A percentile compares a stretch with the other conserved stretches of the same genome.
phyloP scores from a whole-genome alignment of 805 yeast genomes.

The Diddensiella santjacobensis region DNA sequence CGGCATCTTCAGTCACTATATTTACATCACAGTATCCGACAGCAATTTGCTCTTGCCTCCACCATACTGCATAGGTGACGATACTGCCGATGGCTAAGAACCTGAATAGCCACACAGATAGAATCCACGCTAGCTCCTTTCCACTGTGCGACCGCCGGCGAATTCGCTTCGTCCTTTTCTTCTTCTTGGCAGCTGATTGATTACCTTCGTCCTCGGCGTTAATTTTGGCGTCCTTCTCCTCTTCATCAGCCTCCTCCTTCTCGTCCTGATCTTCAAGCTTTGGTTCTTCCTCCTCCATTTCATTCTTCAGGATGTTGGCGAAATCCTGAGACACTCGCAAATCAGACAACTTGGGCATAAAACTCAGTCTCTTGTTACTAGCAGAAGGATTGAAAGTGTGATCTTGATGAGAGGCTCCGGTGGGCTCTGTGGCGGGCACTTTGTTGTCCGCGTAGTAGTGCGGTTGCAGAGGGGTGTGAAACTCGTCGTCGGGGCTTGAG shows the following conservation, averaged over 20 bases:
- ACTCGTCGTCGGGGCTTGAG: not conserved
- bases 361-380: slow-evolving; percentile 18
- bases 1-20: slow-evolving; percentile 32
- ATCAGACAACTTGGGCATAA: slow-evolving; percentile 23
- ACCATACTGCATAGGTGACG: slow-evolving; percentile 51
- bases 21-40: slow-evolving; percentile 69
- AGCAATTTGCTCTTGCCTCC: slow-evolving; percentile 56
- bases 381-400: slow-evolving; percentile 4
- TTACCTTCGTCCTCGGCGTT: not conserved
- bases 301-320: slow-evolving; percentile 11
- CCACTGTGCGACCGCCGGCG: not conserved
- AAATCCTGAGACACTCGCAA: slow-evolving; percentile 20
- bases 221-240: not conserved
- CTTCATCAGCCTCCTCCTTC: slow-evolving; percentile 10
- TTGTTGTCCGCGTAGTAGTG: not conserved
- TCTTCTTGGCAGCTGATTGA: not conserved
- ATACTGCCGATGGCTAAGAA: slow-evolving; percentile 39
- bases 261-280: slow-evolving; percentile 5
- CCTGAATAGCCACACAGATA: slow-evolving; percentile 20
- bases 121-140: not conserved
- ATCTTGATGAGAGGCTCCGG: slow-evolving; percentile 2
- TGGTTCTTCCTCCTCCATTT: slow-evolving; percentile 7
- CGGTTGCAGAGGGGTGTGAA: not conserved
- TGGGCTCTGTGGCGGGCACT: slow-evolving; percentile 14
- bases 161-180: not conserved